These are phyloP conservation scores for Porpolomopsis calyptriformis DNA, from an alignment of 768 basidiomycete species.

Conservation along the genomic window DNA sequence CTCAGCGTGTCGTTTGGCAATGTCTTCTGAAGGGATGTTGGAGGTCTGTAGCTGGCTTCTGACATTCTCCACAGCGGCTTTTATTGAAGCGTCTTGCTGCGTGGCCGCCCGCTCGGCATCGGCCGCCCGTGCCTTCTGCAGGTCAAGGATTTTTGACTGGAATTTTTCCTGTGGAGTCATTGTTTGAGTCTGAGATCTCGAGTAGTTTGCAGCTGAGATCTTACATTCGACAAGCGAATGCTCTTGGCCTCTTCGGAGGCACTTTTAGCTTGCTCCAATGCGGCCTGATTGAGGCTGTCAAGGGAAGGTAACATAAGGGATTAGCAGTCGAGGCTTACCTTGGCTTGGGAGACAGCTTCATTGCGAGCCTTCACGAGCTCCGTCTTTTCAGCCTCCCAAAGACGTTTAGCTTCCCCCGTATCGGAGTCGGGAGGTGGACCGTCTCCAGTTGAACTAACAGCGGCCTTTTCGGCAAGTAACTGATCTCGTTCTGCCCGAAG, in stretches of 20 bases:
- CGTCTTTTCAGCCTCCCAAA: constrained; percentile 52
- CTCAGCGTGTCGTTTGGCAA: constrained; percentile 43
- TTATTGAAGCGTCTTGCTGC: constrained; percentile 38
- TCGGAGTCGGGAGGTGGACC: constrained; percentile 15
- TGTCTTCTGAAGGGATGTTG: constrained; percentile 20
- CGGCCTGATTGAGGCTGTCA: constrained; percentile 19
- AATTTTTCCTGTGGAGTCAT: constrained; percentile 46
- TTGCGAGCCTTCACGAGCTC: constrained; percentile 48
- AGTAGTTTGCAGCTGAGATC: constrained; percentile 7
- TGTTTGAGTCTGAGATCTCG: not conserved
- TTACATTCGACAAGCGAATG: constrained; percentile 30
- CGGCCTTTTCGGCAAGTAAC: constrained; percentile 49
- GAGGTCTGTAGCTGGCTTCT: constrained; percentile 33
- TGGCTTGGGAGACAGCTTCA: constrained; percentile 47
- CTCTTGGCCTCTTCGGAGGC: constrained; percentile 34
- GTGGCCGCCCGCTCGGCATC: constrained; percentile 33
- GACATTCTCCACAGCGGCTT: constrained; percentile 47
- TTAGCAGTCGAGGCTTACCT: constrained; percentile 27
- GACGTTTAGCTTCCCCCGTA: constrained; percentile 23
- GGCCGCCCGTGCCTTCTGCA: constrained; percentile 40
- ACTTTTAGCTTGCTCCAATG: constrained; percentile 35
- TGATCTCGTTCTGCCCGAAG: constrained; percentile 52
- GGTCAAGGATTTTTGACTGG: constrained; percentile 40
- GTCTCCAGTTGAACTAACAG: constrained; percentile 25
- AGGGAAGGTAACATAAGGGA: not conserved